A percentile compares a stretch with the other conserved stretches of the same genome.
Conservation (phyloP, 2,329 filamentous ascomycete genomes). For the Exserohilum turcica region DNA sequence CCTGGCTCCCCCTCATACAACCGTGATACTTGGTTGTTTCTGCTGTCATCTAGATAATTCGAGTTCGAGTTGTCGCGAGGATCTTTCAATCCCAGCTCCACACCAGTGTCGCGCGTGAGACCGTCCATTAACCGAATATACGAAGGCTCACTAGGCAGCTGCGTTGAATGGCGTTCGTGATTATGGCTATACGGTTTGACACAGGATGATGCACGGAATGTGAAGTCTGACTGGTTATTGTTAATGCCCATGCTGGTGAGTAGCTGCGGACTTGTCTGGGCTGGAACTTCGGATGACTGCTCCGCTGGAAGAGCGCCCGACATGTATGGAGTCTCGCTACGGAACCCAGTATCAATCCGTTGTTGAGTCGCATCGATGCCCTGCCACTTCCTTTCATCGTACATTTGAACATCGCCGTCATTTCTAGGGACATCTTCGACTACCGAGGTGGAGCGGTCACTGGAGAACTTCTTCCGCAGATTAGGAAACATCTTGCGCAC, state of each 20-base stretch:
- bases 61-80: slow-evolving; percentile 22
- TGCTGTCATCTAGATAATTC: not conserved
- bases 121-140: slow-evolving; percentile 42
- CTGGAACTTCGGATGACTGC: not conserved
- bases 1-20: not conserved
- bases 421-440: not conserved
- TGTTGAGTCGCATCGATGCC: not conserved
- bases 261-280: slow-evolving; percentile 7
- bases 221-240: slow-evolving; percentile 18
- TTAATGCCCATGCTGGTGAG: slow-evolving; percentile 9
- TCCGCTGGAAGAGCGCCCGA: slow-evolving; percentile 32
- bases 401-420: slow-evolving; percentile 17
- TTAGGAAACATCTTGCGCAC: slow-evolving; percentile 33
- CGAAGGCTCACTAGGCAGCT: slow-evolving; percentile 31
- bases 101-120: slow-evolving; percentile 24
- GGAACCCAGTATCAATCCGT: slow-evolving; percentile 1
- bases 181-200: slow-evolving; percentile 11
- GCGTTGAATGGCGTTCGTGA: slow-evolving; percentile 3
- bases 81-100: slow-evolving; percentile 36
- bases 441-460: slow-evolving; percentile 11
- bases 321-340: slow-evolving; percentile 26
- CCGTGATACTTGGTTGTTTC: slow-evolving; percentile 5
- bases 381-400: slow-evolving; percentile 20
- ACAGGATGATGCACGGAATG: slow-evolving; percentile 26
- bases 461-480: slow-evolving; percentile 30